These are phyloP conservation scores for Suillus americanus DNA, from an alignment of 768 basidiomycete genomes.

Conservation along the genomic window DNA sequence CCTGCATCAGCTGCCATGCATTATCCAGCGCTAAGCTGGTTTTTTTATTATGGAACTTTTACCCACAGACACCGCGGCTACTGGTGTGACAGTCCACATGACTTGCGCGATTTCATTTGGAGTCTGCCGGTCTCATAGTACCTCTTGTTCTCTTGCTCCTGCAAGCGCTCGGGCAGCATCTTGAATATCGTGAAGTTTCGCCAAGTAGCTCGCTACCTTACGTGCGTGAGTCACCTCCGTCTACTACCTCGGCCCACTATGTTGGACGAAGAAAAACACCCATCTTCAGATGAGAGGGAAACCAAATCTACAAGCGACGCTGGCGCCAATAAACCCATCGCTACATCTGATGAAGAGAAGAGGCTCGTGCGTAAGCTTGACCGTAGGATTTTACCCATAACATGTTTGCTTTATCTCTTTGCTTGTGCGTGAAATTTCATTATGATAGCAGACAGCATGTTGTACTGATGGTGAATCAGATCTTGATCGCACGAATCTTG, in stretches of 20 bases:
- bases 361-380: constrained; percentile 39
- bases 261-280: constrained; percentile 9
- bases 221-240: not conserved
- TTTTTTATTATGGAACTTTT: not conserved
- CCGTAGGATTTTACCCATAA: constrained; percentile 43
- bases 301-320: not conserved
- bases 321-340: constrained; percentile 10
- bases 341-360: constrained; percentile 34
- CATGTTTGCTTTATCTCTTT: constrained; percentile 72
- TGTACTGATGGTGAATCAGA: constrained; percentile 25
- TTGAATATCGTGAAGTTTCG: not conserved
- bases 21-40: not conserved
- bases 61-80: not conserved
- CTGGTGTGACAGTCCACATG: not conserved
- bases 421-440: constrained; percentile 52
- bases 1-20: not conserved
- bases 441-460: not conserved
- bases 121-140: not conserved
- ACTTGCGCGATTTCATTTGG: not conserved
- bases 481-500: constrained; percentile 75
- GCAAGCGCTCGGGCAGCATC: not conserved
- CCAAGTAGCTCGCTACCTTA: not conserved
- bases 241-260: not conserved
- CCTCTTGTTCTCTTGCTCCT: not conserved
- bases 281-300: not conserved